Evolutionary conservation across 352 stramenopile genomes (phyloP).

Genomic region (Salisapilia sapeloensis): DNA sequence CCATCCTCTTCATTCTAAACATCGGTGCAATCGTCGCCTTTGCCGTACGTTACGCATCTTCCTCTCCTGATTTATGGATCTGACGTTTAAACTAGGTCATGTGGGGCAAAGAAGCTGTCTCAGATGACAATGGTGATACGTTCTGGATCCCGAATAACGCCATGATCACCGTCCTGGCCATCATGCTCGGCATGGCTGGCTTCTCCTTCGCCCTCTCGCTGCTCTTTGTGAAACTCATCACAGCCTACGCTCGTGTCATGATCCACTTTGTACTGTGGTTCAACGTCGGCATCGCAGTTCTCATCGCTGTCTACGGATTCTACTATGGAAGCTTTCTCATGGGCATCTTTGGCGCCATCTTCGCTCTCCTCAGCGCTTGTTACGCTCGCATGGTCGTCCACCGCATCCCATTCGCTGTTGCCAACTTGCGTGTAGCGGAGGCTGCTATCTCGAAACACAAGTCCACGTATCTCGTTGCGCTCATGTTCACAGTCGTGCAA

Average conservation of each 20-base stretch:
- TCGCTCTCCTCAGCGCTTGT: constrained; percentile 59
- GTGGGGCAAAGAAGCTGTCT: constrained; percentile 53
- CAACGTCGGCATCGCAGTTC: constrained; percentile 57
- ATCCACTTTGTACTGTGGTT: constrained; percentile 80
- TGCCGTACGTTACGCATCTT: constrained; percentile 8
- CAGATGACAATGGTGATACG: constrained; percentile 15
- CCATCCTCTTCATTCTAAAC: constrained; percentile 61
- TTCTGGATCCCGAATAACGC: constrained; percentile 32
- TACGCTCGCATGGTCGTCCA: constrained; percentile 77
- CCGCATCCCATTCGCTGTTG: constrained; percentile 88
- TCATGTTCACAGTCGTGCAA: constrained; percentile 79
- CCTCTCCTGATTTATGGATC: background rate
- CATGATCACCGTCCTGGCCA: constrained; percentile 34
- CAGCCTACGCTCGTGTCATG: constrained; percentile 58
- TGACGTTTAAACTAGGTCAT: constrained; percentile 13
- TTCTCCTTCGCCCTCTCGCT: constrained; percentile 42
- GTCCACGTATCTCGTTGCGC: constrained; percentile 75
- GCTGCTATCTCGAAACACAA: constrained; percentile 81
- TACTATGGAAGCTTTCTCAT: constrained; percentile 47
- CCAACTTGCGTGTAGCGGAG: constrained; percentile 82
- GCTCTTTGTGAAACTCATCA: constrained; percentile 63
- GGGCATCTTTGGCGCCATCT: constrained; percentile 36
- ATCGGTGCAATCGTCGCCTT: constrained; percentile 52
- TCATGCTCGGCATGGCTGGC: constrained; percentile 34
- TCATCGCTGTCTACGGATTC: constrained; percentile 50